Evolutionary conservation across 2,329 filamentous ascomycete species (phyloP).

Genomic region (Ampelomyces quisqualis): DNA sequence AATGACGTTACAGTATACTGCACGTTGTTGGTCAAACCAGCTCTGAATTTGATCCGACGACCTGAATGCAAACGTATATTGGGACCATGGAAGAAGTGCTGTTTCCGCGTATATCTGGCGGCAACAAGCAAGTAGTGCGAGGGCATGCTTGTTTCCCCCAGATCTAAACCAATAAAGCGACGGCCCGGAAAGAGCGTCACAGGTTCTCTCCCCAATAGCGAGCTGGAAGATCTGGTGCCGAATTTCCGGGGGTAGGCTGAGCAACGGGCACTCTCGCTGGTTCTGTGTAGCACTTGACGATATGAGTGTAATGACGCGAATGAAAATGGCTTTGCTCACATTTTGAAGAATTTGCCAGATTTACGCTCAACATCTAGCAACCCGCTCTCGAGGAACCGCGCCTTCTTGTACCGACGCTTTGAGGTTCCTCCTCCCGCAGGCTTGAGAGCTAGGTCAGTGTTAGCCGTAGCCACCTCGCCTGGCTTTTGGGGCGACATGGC

Average conservation of each 20-base stretch:
- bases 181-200: too few relatives aligned
- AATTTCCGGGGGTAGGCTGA: conserved; percentile 8
- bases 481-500: not conserved
- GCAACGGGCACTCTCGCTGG: conserved; percentile 6
- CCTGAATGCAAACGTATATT: too few relatives aligned
- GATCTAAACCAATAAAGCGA: too few relatives aligned
- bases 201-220: conserved; percentile 1
- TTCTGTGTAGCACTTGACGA: not conserved
- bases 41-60: too few relatives aligned
- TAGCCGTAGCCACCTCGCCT: not conserved
- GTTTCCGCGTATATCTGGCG: conserved; percentile 9
- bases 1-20: too few relatives aligned
- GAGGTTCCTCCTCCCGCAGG: not conserved
- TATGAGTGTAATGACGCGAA: not conserved
- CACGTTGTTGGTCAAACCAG: too few relatives aligned
- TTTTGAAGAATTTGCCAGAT: conserved; percentile 6
- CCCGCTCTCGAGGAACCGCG: conserved; percentile 1
- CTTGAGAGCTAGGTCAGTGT: too few relatives aligned
- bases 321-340: conserved; percentile 1
- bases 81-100: not conserved
- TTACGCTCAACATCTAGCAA: conserved; percentile 7
- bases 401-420: conserved; percentile 3
- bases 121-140: conserved; percentile 5
- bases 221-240: conserved; percentile 9
- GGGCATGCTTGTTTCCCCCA: not conserved